Base-by-base conservation (phyloP, 2,329 filamentous ascomycete species). In the Emydomyces testavorans region DNA sequence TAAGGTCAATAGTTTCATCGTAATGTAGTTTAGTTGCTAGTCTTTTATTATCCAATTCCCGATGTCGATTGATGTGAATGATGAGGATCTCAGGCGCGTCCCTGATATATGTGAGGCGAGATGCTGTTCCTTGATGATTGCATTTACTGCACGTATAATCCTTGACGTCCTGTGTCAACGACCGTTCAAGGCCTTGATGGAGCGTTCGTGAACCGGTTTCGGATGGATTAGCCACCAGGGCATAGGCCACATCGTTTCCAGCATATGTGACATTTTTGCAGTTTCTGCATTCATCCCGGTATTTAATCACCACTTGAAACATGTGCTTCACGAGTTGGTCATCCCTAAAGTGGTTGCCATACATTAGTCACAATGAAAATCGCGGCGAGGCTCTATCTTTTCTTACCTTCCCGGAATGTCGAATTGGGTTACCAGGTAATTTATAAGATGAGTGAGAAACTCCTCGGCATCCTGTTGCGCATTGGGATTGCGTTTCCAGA, bases 21-120 rank as follows among this genome's bases (percentile, higher is more conserved):
- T 52, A 52, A 8, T 21, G 5, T 10, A 55, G 10, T 18, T 50
- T 46, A 3, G 15, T 37, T 3, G 15, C 29, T 13, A 43, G 8
- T 16, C n/a, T n/a, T n/a, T 29, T 50, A 2, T 13, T 23, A 13
- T 40, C 21, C 5, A 13, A n/a, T 34, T 15, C 11, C 29, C 39
- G 32, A 31, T 42, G 45, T 16, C 53, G 31, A 11, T 52, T 45
- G 21, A 55, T 32, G n/a, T 46, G 40, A 23, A 53, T 46, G 37
- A 51, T 13, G 16, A 55, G 51, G 2, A 53, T 35, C 45, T 55
- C 51, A 7, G 51, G 51, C 6, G 53, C 47, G 15, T 52, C 48
- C 8, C 31, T 38, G 18, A 55, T 53, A 20, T 31, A 44, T n/a
- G 29, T 46, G 3, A 31, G 37, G 3, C 50, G 49, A 34, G 31